phyloP scores from a whole-genome alignment of 2,329 filamentous ascomycete species.

The Sporothrix pseudoabietina region DNA sequence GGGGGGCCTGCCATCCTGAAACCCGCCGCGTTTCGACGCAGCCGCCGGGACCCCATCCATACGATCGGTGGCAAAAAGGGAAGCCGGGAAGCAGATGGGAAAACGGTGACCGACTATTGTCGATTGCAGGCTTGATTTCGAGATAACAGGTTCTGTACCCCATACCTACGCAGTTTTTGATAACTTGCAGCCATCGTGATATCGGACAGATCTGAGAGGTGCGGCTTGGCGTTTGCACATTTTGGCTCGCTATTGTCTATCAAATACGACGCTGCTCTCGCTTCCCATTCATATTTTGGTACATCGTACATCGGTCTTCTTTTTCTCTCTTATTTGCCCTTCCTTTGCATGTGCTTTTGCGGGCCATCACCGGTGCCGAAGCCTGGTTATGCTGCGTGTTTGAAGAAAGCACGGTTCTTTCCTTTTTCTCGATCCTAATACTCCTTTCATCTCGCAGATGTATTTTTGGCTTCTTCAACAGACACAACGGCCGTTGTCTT shows the following conservation, averaged over 20 bases:
- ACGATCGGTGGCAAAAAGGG: slow-evolving; percentile 15
- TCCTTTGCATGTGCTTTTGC: neutral
- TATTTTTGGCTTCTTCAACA: neutral
- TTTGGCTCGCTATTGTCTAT: neutral
- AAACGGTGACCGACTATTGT: neutral
- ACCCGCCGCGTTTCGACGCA: slow-evolving; percentile 30
- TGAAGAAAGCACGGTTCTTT: neutral
- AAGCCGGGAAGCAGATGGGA: neutral
- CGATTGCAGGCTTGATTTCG: neutral
- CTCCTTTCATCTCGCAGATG: neutral
- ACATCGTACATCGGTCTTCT: neutral
- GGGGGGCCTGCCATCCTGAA: slow-evolving; percentile 25
- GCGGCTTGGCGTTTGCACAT: neutral
- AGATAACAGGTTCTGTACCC: neutral
- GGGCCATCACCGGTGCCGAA: neutral
- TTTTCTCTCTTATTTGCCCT: neutral
- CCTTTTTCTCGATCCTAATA: neutral
- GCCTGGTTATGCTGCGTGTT: neutral
- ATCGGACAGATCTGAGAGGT: neutral
- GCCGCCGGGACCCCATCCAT: slow-evolving; percentile 22
- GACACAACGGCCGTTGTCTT: neutral
- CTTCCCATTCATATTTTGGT: neutral
- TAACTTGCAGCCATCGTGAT: neutral
- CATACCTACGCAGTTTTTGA: neutral
- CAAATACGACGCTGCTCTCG: neutral